phyloP scores from a whole-genome alignment of 179 eudicot species.

The Drosera spatulata region DNA sequence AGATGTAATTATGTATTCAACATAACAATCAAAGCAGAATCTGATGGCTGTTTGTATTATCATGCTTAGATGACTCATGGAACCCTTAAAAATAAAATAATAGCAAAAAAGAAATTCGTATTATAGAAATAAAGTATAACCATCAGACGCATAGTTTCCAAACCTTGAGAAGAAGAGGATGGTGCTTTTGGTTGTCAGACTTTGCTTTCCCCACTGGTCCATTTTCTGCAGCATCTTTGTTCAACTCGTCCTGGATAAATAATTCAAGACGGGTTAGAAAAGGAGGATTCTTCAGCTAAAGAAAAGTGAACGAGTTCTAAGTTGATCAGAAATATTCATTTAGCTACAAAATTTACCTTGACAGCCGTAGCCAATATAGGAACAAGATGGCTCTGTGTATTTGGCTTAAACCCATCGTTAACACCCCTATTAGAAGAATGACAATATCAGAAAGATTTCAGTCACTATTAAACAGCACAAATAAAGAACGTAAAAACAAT shows the following conservation, averaged over 20 bases:
- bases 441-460: no score
- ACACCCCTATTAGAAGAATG: constrained; percentile 28
- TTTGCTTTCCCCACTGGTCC: constrained; percentile 27
- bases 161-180: constrained; percentile 86
- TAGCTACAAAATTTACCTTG: constrained; percentile 39
- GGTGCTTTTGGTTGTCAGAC: constrained; percentile 48
- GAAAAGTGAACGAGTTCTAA: neutral
- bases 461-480: neutral
- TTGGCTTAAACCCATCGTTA: constrained; percentile 83
- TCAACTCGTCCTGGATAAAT: constrained; percentile 67
- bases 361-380: constrained; percentile 86
- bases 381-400: constrained; percentile 73
- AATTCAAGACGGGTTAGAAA: constrained; percentile 3
- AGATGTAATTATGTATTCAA: neutral
- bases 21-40: neutral
- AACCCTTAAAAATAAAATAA: neutral
- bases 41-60: neutral
- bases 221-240: constrained; percentile 31
- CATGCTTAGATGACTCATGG: neutral
- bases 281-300: constrained; percentile 3
- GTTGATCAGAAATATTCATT: neutral
- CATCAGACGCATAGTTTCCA: neutral
- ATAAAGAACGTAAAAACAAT: neutral
- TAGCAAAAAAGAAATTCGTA: no score
- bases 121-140: neutral